These are phyloP conservation scores for Pharus latifolius DNA, from an alignment of 176 grass and related monocot genomes.

Conservation along the genomic window DNA sequence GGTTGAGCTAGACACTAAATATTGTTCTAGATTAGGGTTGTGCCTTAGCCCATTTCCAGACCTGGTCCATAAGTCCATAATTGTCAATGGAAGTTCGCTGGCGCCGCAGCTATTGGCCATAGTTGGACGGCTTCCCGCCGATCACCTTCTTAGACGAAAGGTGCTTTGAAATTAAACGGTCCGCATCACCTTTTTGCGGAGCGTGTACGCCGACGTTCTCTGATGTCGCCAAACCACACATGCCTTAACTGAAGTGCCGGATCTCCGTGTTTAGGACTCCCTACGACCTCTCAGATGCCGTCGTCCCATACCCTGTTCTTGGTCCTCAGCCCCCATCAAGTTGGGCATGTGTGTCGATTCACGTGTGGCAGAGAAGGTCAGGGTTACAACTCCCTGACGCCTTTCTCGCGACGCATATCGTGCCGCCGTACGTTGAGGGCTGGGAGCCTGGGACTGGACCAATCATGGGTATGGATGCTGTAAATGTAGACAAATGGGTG, in stretches of 20 bases:
- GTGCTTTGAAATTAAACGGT: background rate
- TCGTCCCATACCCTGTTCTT: no score
- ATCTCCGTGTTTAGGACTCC: conserved; percentile 24
- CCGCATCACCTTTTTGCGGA: conserved; percentile 30
- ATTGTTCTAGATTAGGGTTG: background rate
- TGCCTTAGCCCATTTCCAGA: background rate
- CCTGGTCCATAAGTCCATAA: background rate
- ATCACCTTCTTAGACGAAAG: conserved; percentile 29
- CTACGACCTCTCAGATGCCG: no score
- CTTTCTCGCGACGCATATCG: no score
- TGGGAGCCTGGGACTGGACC: no score
- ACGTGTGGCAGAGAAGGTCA: no score
- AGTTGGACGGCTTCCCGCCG: background rate
- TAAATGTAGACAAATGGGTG: conserved; percentile 14
- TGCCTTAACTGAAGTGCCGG: no score
- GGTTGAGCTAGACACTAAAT: conserved; percentile 3
- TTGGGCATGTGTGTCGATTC: no score
- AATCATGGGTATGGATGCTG: conserved; percentile 16
- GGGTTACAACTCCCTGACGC: no score
- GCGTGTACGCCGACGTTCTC: conserved; percentile 1
- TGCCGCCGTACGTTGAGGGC: no score
- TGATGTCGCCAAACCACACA: no score
- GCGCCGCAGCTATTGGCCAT: background rate
- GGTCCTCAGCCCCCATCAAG: no score
- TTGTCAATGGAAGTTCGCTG: background rate